phyloP scores from a whole-genome alignment of 2,329 filamentous ascomycete species.

The Fonsecaea multimorphosa region DNA sequence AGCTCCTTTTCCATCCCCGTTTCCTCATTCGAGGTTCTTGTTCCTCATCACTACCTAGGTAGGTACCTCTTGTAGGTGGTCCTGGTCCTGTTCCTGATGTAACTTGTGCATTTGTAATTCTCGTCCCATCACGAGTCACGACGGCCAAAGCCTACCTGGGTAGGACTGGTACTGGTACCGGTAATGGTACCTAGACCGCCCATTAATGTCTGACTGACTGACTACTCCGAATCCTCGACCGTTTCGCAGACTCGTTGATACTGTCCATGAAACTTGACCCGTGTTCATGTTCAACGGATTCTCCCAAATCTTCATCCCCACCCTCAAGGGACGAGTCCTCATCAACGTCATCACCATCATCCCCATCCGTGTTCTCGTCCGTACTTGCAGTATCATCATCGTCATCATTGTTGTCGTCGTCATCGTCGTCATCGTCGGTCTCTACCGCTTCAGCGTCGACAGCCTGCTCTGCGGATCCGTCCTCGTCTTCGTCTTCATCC shows the following conservation, averaged over 20 bases:
- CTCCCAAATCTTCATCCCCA: background rate
- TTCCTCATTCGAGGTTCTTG: too few species aligned
- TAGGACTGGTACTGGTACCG: too few species aligned
- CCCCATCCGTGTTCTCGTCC: slow-evolving; percentile 5
- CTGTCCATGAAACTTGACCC: slow-evolving; percentile 27
- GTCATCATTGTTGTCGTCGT: background rate
- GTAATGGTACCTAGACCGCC: too few species aligned
- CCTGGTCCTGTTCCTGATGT: too few species aligned
- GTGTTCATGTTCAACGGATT: background rate
- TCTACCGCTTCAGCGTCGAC: slow-evolving; percentile 4
- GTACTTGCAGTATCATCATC: slow-evolving; percentile 15
- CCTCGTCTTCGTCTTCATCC: slow-evolving; percentile 12
- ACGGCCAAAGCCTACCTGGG: too few species aligned
- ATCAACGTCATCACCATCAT: slow-evolving; percentile 8
- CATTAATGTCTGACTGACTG: too few species aligned
- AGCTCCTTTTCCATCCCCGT: too few species aligned
- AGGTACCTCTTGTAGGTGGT: too few species aligned
- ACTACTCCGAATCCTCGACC: slow-evolving; percentile 12
- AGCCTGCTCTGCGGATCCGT: background rate
- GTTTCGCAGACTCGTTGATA: slow-evolving; percentile 29
- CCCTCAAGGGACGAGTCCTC: background rate
- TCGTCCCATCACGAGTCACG: too few species aligned
- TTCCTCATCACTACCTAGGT: too few species aligned
- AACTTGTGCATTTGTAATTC: too few species aligned
- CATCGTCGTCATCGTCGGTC: slow-evolving; percentile 7